Evolutionary conservation across 108 stramenopile genomes (phyloP), one percentile per base, ranked within the genome.

Genomic region (Skeletonema potamos): DNA sequence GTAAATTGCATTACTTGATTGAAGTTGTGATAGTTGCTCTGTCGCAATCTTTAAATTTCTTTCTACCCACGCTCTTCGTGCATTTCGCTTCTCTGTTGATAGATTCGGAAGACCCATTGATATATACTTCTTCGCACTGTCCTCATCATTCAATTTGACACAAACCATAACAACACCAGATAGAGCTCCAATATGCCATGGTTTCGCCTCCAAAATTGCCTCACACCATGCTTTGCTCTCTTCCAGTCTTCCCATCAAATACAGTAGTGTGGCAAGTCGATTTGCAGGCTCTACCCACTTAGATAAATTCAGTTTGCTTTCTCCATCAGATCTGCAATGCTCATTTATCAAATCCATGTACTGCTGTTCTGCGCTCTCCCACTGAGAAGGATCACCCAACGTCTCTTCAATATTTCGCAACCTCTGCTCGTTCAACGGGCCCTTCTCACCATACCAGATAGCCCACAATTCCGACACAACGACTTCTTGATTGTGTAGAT

Each of bases 121-220:
- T 15, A 88, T 85, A 87, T 89, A 95, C 15, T 81, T 71, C 17
- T 77, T 70, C 11, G 84, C 87, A 15, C 61, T 68, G 0, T 67
- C 66, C 34, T 55, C 27, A 69, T 92, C 87, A 15, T 72, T 74
- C 70, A 88, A 39, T 5, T 66, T 63, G 1, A 80, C 58, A 65
- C 82, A 89, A 8, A 90, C 82, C 77, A 89, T 76, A 57, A 90
- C 86, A 33, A 95, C 82, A 6, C 87, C 86, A 0, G 81, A 83
- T 34, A 95, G 73, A 9, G 93, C 93, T 24, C 91, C 93, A 54
- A 95, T 77, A 54, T 95, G 93, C 87, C 89, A 90, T 0, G 91
- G 91, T 41, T 92, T 95, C 24, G 85, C 59, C 18, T 65, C 48
- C 28, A 95, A 56, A 22, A 95, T 87, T 27, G 82, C 43, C 61